Conservation (phyloP, 306 rosid species). For the Quercus berberidifolia region DNA sequence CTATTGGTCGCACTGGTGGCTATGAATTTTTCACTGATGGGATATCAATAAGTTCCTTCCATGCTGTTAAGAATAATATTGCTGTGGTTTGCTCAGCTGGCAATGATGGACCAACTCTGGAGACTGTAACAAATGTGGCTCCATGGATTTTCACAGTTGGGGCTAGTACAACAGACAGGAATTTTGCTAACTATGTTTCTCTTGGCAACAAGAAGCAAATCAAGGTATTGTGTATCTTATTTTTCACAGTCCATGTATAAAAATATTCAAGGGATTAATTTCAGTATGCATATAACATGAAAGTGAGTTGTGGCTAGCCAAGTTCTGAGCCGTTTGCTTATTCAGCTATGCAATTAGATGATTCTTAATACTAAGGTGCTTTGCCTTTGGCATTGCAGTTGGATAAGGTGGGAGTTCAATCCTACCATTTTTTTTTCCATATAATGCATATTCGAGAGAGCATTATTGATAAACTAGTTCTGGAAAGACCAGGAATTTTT, state of each 20-base stretch:
- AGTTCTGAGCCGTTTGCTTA: too few species aligned
- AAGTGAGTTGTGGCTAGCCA: too few species aligned
- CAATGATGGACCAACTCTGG: constrained; percentile 48
- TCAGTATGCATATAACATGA: too few species aligned
- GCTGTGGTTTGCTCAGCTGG: constrained; percentile 54
- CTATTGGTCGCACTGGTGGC: constrained; percentile 22
- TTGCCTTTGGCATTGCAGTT: too few species aligned
- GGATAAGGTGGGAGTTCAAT: too few species aligned
- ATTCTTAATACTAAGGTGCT: too few species aligned
- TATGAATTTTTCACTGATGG: constrained; percentile 29
- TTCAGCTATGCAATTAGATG: too few species aligned
- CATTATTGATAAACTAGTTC: too few species aligned
- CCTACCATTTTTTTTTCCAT: too few species aligned
- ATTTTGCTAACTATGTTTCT: constrained; percentile 29
- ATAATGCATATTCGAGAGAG: too few species aligned
- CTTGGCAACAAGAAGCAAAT: constrained; percentile 49
- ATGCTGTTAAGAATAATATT: constrained; percentile 46
- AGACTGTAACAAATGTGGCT: constrained; percentile 42
- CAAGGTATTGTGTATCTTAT: constrained; percentile 15
- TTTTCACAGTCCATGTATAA: neutral
- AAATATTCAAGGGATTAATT: too few species aligned
- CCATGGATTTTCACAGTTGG: constrained; percentile 73
- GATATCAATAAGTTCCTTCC: constrained; percentile 51
- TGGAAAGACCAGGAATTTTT: too few species aligned
- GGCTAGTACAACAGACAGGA: constrained; percentile 70